A percentile compares a stretch with the other conserved stretches of the same genome.
Evolutionary conservation across 2,329 filamentous ascomycete species (phyloP).

Genomic region (Ophiosphaerella korrae): DNA sequence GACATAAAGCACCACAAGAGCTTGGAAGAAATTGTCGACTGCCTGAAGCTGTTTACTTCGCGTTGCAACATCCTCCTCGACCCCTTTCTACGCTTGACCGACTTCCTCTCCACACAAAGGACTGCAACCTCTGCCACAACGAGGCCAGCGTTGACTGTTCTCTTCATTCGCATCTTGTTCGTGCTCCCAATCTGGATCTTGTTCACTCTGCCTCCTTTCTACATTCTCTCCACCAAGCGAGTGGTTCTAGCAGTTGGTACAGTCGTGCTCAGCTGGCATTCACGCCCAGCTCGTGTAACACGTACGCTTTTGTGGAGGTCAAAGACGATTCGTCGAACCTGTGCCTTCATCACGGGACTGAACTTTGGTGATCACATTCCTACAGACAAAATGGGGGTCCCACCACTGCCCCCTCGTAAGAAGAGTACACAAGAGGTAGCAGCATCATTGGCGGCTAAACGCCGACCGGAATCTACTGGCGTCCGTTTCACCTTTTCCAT

Average conservation of each 20-base stretch:
- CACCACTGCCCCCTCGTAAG: conserved; percentile 49
- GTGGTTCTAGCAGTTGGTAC: conserved; percentile 88
- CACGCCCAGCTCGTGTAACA: conserved; percentile 80
- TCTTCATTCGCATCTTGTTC: conserved; percentile 87
- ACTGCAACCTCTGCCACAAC: conserved; percentile 92
- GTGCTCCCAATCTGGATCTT: conserved; percentile 87
- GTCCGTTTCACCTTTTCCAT: conserved; percentile 96
- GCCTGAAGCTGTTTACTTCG: conserved; percentile 84
- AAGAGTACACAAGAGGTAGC: conserved; percentile 56
- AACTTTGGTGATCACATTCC: conserved; percentile 62
- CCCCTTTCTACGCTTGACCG: conserved; percentile 84
- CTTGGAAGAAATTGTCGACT: conserved; percentile 95
- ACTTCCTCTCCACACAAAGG: conserved; percentile 89
- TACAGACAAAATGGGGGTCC: conserved; percentile 36
- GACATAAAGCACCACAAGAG: conserved; percentile 87
- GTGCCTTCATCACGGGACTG: conserved; percentile 78
- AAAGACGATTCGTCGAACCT: conserved; percentile 70
- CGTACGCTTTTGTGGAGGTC: conserved; percentile 92
- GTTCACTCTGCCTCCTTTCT: conserved; percentile 79
- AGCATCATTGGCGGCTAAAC: conserved; percentile 50
- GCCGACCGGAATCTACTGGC: conserved; percentile 64
- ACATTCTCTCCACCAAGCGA: conserved; percentile 84
- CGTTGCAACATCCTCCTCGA: conserved; percentile 92
- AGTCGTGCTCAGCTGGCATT: conserved; percentile 88
- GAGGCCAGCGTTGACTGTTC: conserved; percentile 81